Evolutionary conservation across 108 stramenopile genomes (phyloP).

Genomic region (Fragilaria crotonensis): DNA sequence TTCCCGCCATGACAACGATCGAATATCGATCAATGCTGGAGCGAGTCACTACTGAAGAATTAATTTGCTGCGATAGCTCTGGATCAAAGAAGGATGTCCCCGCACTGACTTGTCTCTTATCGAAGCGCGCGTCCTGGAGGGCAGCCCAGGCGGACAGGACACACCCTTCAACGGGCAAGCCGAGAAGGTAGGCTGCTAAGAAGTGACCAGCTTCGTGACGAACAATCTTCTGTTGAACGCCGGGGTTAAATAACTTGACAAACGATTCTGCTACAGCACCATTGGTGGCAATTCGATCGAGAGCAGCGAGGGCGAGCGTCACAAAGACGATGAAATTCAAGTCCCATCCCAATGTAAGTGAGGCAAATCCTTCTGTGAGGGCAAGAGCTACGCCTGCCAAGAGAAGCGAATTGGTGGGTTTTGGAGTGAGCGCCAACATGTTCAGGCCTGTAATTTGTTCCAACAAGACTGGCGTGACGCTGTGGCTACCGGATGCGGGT

Average conservation of each 20-base stretch:
- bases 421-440: slow-evolving; percentile 70
- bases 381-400: slow-evolving; percentile 58
- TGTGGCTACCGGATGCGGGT: slow-evolving; percentile 57
- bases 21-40: slow-evolving; percentile 84
- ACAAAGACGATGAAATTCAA: slow-evolving; percentile 56
- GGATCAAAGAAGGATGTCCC: slow-evolving; percentile 91
- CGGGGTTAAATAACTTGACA: slow-evolving; percentile 42
- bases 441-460: slow-evolving; percentile 58
- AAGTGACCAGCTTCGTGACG: slow-evolving; percentile 94
- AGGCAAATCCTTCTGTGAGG: slow-evolving; percentile 46
- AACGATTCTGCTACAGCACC: slow-evolving; percentile 75
- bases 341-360: slow-evolving; percentile 35
- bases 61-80: slow-evolving; percentile 59
- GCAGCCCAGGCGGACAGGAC: slow-evolving; percentile 80
- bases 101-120: slow-evolving; percentile 51
- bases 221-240: slow-evolving; percentile 63
- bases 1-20: slow-evolving; percentile 91
- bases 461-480: slow-evolving; percentile 56
- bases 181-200: slow-evolving; percentile 86
- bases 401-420: slow-evolving; percentile 60
- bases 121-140: slow-evolving; percentile 66
- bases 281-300: slow-evolving; percentile 60
- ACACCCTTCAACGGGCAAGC: slow-evolving; percentile 89
- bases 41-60: slow-evolving; percentile 46
- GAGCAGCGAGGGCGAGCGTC: slow-evolving; percentile 40